Percentiles rank a stretch among this genome's conserved stretches.
phyloP scores from a whole-genome alignment of 139 green algal genomes.

The Zygnema circumcarinatum region DNA sequence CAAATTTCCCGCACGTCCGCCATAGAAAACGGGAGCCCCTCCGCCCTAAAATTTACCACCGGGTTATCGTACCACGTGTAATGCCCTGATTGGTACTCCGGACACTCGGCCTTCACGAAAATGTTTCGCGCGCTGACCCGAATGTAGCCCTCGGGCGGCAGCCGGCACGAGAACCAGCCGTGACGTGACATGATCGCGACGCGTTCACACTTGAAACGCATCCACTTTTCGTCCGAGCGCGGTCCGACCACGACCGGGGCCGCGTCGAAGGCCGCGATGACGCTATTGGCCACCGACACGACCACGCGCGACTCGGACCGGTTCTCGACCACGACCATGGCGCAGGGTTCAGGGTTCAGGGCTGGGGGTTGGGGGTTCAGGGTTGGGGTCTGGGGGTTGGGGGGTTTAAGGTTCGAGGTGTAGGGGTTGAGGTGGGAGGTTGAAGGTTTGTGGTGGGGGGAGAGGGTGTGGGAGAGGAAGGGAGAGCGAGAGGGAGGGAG shows the following conservation, averaged over 20 bases:
- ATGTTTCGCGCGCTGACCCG: neutral
- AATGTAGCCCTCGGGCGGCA: neutral
- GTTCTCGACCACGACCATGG: neutral
- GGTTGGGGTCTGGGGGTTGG: neutral
- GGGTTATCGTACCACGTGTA: neutral
- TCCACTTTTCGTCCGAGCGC: neutral
- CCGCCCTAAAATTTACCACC: neutral
- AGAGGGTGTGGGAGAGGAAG: neutral
- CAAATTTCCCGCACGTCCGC: neutral
- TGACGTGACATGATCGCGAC: neutral
- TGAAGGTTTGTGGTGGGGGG: neutral
- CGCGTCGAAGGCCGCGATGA: neutral
- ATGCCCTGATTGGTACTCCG: neutral
- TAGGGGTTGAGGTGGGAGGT: neutral
- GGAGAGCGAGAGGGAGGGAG: neutral
- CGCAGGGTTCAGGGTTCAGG: too few species aligned
- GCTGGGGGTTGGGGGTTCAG: neutral
- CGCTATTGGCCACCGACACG: neutral
- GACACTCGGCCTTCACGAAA: neutral
- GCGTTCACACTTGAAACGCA: neutral
- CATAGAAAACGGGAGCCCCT: neutral
- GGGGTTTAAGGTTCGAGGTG: neutral
- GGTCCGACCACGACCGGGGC: neutral
- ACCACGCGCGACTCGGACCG: neutral
- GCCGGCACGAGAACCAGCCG: neutral